These are phyloP conservation scores for Neopestalotiopsis rosae DNA, from an alignment of 2,329 filamentous ascomycete genomes.

Conservation along the genomic window DNA sequence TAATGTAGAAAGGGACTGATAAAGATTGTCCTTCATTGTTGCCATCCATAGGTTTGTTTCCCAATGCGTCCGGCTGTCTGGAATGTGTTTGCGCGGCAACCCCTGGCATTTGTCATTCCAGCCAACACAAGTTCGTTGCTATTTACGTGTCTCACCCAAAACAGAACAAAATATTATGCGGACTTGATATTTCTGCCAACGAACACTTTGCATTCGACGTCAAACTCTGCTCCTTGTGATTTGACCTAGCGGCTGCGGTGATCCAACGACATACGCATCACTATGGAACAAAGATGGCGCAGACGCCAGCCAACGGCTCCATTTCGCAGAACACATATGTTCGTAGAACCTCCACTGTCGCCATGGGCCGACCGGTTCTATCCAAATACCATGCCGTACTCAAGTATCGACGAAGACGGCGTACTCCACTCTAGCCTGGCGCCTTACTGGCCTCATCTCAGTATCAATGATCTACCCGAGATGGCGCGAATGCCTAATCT, in stretches of 20 bases:
- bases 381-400: constrained; percentile 5
- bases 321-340: not conserved
- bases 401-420: not conserved
- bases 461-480: not conserved
- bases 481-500: not conserved
- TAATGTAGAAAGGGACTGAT: too few relatives aligned
- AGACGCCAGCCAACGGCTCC: not conserved
- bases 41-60: too few relatives aligned
- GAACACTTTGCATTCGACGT: not conserved
- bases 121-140: not conserved
- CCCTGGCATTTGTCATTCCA: not conserved
- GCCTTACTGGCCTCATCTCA: not conserved
- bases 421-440: constrained; percentile 16
- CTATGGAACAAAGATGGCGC: not conserved
- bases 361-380: constrained; percentile 19
- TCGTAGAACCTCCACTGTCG: not conserved
- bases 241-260: not conserved
- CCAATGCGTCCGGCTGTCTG: not conserved
- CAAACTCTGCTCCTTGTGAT: not conserved
- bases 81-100: not conserved
- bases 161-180: not conserved
- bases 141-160: not conserved
- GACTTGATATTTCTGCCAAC: not conserved
- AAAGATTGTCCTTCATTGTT: too few relatives aligned
- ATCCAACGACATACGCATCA: not conserved